These are phyloP conservation scores for Scheffersomyces coipomensis DNA, from an alignment of 805 yeast species.

Conservation along the genomic window DNA sequence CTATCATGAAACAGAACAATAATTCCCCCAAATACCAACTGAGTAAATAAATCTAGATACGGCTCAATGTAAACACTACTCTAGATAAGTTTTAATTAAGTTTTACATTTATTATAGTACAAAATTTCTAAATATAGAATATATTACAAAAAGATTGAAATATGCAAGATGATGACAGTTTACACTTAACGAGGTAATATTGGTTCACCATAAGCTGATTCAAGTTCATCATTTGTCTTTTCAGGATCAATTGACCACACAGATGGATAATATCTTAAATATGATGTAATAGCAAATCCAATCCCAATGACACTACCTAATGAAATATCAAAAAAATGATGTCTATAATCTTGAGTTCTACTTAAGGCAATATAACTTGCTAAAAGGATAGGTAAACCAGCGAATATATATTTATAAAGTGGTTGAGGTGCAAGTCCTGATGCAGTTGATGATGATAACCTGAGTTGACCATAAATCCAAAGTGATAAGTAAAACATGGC, in stretches of 20 bases:
- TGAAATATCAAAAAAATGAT: slow-evolving; percentile 33
- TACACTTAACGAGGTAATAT: slow-evolving; percentile 5
- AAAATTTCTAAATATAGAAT: too few relatives aligned
- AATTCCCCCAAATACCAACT: too few relatives aligned
- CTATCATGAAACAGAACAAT: too few relatives aligned
- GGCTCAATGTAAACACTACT: too few relatives aligned
- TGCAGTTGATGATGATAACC: slow-evolving; percentile 11
- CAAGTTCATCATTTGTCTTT: slow-evolving; percentile 1
- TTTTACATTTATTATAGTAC: too few relatives aligned
- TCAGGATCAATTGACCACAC: slow-evolving; percentile 1
- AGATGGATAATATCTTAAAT: slow-evolving; percentile 26
- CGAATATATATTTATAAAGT: slow-evolving; percentile 18
- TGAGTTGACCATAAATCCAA: slow-evolving; percentile 48
- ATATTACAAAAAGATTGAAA: too few relatives aligned
- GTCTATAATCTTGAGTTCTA: slow-evolving; percentile 37
- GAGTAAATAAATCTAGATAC: too few relatives aligned
- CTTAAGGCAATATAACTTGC: slow-evolving; percentile 32
- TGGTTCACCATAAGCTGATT: not conserved
- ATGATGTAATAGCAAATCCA: slow-evolving; percentile 21
- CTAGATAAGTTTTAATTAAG: too few relatives aligned
- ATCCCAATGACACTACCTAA: slow-evolving; percentile 33
- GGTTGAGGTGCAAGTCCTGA: slow-evolving; percentile 13
- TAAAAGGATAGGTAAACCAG: slow-evolving; percentile 20
- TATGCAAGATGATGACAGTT: too few relatives aligned
- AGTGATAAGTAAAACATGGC: slow-evolving; percentile 47